Base-by-base conservation (phyloP, 2,329 filamentous ascomycete species). In the Fusarium brevicatenulatum region DNA sequence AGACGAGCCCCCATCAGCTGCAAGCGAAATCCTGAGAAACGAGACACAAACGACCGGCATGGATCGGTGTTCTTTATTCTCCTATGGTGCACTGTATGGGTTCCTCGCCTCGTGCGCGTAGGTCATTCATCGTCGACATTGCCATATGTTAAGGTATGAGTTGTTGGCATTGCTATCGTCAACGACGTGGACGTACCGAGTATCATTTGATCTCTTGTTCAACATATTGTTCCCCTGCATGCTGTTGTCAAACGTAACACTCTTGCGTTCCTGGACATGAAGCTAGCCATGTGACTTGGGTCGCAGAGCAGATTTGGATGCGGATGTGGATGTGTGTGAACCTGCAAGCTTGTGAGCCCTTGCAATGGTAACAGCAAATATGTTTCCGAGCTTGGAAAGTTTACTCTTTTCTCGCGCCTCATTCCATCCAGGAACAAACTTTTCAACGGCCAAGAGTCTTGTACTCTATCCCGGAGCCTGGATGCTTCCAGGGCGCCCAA, bases 221-320 rank as follows among this genome's bases (percentile, higher is more conserved):
- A 74, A 63, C 57, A 47, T 68, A 63, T 66, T 57, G 43, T 68
- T 62, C 70, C 70, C 57, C 53, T 72, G 61, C 57, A 58, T 73
- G 36, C 70, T 67, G 57, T 59, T 63, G 66, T 68, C 25, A 32
- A 52, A 73, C 70, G 66, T 58, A 59, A 50, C 61, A 71, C 57
- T 60, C 34, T 50, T 56, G 62, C 47, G 70, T 71, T 67, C 57
- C 53, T 66, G 46, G 30, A 37, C 49, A 71, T 55, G 54, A 53
- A 60, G 56, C 70, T 47, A 63, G 62, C 70, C 66, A 73, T 73
- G 70, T 71, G 70, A 71, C 58, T 60, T 71, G 66, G 44, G 70
- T 63, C 44, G 52, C 53, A 59, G 66, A 62, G 57, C 60, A 46
- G 42, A n/a, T 52, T 49, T 59, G 47, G 66, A 61, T 59, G 57